phyloP scores from a whole-genome alignment of 2,329 filamentous ascomycete genomes.

The Claviceps arundinis region DNA sequence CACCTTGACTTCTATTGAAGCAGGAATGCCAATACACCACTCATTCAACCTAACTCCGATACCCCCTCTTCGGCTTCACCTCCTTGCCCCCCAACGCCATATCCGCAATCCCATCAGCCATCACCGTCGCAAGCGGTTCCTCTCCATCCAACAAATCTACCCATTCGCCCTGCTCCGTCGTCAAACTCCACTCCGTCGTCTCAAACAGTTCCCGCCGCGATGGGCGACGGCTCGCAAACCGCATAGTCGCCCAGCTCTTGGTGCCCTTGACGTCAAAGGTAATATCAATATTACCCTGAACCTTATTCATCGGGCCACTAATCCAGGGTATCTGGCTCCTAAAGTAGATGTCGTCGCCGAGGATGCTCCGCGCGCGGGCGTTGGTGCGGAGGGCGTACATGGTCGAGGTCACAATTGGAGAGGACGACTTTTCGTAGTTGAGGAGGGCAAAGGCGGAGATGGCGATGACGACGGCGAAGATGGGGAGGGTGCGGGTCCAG shows the following conservation, averaged over 20 bases:
- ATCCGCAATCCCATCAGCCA: constrained; percentile 19
- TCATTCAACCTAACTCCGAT: constrained; percentile 34
- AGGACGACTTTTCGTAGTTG: constrained; percentile 97
- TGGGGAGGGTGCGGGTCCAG: constrained; percentile 62
- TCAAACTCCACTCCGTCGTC: constrained; percentile 82
- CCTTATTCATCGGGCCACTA: constrained; percentile 76
- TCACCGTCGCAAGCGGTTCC: constrained; percentile 49
- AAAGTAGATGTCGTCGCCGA: constrained; percentile 84
- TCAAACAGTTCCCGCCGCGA: constrained; percentile 53
- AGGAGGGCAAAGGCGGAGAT: constrained; percentile 75
- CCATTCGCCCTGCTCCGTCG: constrained; percentile 43
- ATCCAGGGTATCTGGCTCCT: constrained; percentile 71
- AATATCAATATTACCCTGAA: constrained; percentile 84
- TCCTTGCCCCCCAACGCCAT: constrained; percentile 19
- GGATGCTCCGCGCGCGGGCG: constrained; percentile 54
- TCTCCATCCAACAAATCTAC: constrained; percentile 62
- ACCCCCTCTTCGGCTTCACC: constrained; percentile 28
- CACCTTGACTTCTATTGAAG: background rate
- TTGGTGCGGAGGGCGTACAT: constrained; percentile 86
- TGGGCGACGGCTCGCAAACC: constrained; percentile 64
- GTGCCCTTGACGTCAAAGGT: constrained; percentile 76
- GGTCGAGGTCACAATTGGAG: constrained; percentile 71
- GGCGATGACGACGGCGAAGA: constrained; percentile 63
- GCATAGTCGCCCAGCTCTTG: constrained; percentile 56
- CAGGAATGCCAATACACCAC: constrained; percentile 6